These are phyloP conservation scores for Tuber borchii DNA, from an alignment of 495 filamentous ascomycete species.

Conservation along the genomic window DNA sequence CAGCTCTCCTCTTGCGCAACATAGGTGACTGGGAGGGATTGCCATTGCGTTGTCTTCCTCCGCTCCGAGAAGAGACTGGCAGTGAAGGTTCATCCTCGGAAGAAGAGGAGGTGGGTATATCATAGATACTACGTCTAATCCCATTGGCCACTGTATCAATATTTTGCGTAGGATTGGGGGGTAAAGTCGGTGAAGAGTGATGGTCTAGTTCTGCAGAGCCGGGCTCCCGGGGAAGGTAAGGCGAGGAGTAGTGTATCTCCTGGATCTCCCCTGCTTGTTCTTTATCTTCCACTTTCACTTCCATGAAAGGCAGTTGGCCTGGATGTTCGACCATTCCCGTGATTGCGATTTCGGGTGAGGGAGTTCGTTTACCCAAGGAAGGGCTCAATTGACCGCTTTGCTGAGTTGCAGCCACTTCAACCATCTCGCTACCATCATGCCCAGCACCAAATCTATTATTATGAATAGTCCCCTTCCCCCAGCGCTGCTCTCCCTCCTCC, in stretches of 20 bases:
- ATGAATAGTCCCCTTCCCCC: background rate
- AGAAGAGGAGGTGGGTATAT: constrained; percentile 3
- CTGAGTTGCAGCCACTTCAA: background rate
- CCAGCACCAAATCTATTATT: background rate
- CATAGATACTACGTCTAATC: background rate
- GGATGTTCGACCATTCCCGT: background rate
- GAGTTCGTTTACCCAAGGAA: constrained; percentile 18
- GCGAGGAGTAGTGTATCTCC: background rate
- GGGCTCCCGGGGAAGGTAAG: background rate
- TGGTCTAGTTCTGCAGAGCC: background rate
- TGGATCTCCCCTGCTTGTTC: background rate
- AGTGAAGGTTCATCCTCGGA: background rate
- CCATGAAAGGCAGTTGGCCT: background rate
- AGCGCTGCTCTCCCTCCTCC: constrained; percentile 10
- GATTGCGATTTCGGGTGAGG: background rate
- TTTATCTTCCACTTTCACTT: background rate
- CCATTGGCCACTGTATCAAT: background rate
- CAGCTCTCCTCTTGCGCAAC: background rate
- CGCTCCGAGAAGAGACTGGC: background rate
- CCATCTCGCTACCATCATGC: background rate
- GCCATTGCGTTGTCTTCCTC: background rate
- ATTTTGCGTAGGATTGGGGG: background rate
- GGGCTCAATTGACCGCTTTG: constrained; percentile 16
- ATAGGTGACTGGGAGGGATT: background rate
- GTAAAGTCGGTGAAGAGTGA: background rate